Base-by-base conservation (phyloP, 345 rosid genomes). In the Boechera stricta region DNA sequence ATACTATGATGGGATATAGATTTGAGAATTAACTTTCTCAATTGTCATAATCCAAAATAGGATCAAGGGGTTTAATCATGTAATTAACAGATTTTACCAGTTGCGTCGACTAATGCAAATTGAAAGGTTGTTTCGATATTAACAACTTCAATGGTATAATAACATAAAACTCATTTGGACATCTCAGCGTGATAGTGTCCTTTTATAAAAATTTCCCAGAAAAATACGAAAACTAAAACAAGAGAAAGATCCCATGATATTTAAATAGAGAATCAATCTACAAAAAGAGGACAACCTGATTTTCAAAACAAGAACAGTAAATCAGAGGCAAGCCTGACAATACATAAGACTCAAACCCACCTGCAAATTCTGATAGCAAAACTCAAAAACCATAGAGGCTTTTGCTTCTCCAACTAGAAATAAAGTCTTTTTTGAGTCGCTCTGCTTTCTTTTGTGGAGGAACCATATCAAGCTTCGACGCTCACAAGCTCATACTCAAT, bases 401-500 rank as follows among this genome's bases (percentile, higher is more conserved):
- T 51, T 51, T 4, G 7, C 65, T 76, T 41, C 28, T 24, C 8
- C 69, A 39, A 61, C 63, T 68, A 69, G 18, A 44, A 62, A 4
- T 54, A 45, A 60, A 1, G 59, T 44, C 35, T 33, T 62, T 42
- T 29, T 53, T 33, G 58, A 61, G 57, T 62, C n/a, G 5, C 65
- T 62, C 71, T 63, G 65, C 42, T 69, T 69, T 77, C 71, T 3
- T 54, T 35, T 51, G 6, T 28, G 47, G 52, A 28, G 31, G 64
- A 21, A 58, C 32, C 57, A 8, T 29, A 31, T 78, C 77, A 78
- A 49, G 81, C 44, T 78, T 78, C 90, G 42, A 91, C 89, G 52
- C 63, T 89, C 65, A 91, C 94, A 29, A 87, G 86, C 61, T 91
- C 97, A 69, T 83, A 89, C 77, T 91, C 94, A 15, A 91, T 87